These are phyloP conservation scores for Proliferodiscus dingleyae DNA, from an alignment of 2,329 filamentous ascomycete species.

Conservation along the genomic window DNA sequence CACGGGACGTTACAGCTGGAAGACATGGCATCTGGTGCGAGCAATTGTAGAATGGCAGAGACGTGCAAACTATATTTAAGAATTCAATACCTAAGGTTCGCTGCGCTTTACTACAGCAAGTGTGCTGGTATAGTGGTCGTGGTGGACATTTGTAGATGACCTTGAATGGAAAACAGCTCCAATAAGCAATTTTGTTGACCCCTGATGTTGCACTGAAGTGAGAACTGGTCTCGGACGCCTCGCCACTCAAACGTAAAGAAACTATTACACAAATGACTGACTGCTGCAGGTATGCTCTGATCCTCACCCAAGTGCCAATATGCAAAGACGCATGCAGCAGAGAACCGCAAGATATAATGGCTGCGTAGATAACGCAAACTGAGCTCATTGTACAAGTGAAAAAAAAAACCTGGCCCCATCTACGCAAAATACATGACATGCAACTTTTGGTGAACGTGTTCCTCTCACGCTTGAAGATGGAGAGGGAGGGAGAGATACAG, in stretches of 20 bases:
- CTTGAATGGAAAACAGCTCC: slow-evolving; percentile 11
- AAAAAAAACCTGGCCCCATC: slow-evolving; percentile 1
- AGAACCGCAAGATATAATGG: slow-evolving; percentile 2
- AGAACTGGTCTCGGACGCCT: slow-evolving; percentile 20
- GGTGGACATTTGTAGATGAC: slow-evolving; percentile 1
- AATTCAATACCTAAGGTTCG: background rate
- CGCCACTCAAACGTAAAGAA: slow-evolving; percentile 13
- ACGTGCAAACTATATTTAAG: background rate
- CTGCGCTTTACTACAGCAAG: slow-evolving; percentile 1
- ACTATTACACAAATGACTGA: slow-evolving; percentile 18
- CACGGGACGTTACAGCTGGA: no score
- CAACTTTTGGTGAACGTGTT: background rate
- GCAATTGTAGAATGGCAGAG: no score
- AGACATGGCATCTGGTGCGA: no score
- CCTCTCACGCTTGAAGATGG: no score
- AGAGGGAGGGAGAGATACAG: background rate
- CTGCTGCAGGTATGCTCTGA: slow-evolving; percentile 19
- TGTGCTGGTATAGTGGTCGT: slow-evolving; percentile 9
- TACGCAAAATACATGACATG: background rate
- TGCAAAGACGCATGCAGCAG: slow-evolving; percentile 16
- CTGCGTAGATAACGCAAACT: slow-evolving; percentile 11
- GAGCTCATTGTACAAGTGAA: slow-evolving; percentile 20
- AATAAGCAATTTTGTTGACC: slow-evolving; percentile 17
- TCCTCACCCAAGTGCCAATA: slow-evolving; percentile 16
- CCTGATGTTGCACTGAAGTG: slow-evolving; percentile 10